A percentile compares a stretch with the other conserved stretches of the same genome.
phyloP scores from a whole-genome alignment of 805 yeast genomes.

The Zygoascus bituminiphila region DNA sequence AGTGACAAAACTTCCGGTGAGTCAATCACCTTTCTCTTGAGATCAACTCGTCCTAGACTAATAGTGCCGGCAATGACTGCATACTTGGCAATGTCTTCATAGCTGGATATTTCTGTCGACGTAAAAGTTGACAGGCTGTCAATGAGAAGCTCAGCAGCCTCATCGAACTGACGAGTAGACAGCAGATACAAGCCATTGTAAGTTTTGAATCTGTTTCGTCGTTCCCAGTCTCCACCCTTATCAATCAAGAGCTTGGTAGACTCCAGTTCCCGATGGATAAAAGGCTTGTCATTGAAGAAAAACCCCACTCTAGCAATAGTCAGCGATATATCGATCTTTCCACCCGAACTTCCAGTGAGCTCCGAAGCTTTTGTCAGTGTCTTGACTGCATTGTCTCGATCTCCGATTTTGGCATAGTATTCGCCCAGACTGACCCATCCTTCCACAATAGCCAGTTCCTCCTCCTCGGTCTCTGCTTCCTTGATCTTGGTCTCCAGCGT shows the following conservation, averaged over 20 bases:
- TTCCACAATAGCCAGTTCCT: conserved; percentile 72
- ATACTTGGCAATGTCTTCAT: conserved; percentile 82
- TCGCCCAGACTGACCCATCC: conserved; percentile 79
- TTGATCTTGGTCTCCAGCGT: conserved; percentile 38
- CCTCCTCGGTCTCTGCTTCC: conserved; percentile 65
- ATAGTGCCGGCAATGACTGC: conserved; percentile 85
- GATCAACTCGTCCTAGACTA: conserved; percentile 70
- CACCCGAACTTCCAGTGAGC: conserved; percentile 76
- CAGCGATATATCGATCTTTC: conserved; percentile 78
- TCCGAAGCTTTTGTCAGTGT: conserved; percentile 68
- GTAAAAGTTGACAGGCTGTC: conserved; percentile 95
- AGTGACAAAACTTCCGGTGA: conserved; percentile 88
- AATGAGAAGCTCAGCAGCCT: conserved; percentile 76
- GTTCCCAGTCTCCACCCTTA: conserved; percentile 99
- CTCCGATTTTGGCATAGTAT: conserved; percentile 79
- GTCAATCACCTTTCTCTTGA: conserved; percentile 79
- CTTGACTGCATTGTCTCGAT: conserved; percentile 56
- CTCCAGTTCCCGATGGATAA: conserved; percentile 64
- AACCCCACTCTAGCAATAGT: conserved; percentile 84
- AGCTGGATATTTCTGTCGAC: conserved; percentile 78
- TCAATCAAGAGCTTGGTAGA: conserved; percentile 71
- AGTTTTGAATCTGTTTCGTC: conserved; percentile 89
- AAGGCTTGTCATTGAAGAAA: conserved; percentile 69
- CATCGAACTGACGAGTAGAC: conserved; percentile 78
- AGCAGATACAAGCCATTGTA: conserved; percentile 76